Conservation (phyloP, 2,329 filamentous ascomycete species). For the Pseudopyrenochaeta lycopersici region DNA sequence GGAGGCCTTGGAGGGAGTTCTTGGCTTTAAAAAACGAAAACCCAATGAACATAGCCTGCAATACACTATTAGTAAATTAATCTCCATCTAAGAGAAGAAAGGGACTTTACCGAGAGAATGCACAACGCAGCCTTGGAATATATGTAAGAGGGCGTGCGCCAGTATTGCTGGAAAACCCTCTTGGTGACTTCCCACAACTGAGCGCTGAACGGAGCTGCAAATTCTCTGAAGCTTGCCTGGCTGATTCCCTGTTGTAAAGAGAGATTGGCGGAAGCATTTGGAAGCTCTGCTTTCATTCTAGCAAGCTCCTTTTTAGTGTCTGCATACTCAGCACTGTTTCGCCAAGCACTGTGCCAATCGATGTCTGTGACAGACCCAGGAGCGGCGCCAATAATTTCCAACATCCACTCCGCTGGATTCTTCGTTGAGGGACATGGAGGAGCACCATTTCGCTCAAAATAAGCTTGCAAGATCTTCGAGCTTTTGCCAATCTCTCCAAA, state of each 20-base stretch:
- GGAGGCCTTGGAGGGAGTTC: conserved; percentile 77
- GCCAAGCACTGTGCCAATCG: conserved; percentile 62
- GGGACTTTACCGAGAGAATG: too few species aligned
- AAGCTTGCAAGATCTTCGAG: conserved; percentile 72
- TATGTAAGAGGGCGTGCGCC: conserved; percentile 89
- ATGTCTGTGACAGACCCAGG: conserved; percentile 60
- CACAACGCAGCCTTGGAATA: conserved; percentile 81
- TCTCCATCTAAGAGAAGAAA: too few species aligned
- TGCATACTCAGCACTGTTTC: conserved; percentile 56
- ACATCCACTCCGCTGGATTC: conserved; percentile 87
- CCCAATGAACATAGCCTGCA: conserved; percentile 79
- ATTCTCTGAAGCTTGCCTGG: conserved; percentile 73
- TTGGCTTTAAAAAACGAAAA: conserved; percentile 80
- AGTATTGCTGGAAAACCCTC: conserved; percentile 90
- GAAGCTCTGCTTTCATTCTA: conserved; percentile 52
- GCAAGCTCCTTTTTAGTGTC: conserved; percentile 57
- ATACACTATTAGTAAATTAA: too few species aligned
- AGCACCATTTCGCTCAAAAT: conserved; percentile 79
- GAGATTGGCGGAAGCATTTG: conserved; percentile 47
- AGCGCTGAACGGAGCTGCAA: conserved; percentile 75
- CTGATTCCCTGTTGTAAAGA: conserved; percentile 54
- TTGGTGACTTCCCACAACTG: conserved; percentile 74
- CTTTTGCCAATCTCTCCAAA: conserved; percentile 81
- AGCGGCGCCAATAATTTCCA: conserved; percentile 64
- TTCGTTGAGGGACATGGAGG: conserved; percentile 70